Base-by-base conservation (phyloP, 2,329 filamentous ascomycete species). In the Diaporthe aspalathi region DNA sequence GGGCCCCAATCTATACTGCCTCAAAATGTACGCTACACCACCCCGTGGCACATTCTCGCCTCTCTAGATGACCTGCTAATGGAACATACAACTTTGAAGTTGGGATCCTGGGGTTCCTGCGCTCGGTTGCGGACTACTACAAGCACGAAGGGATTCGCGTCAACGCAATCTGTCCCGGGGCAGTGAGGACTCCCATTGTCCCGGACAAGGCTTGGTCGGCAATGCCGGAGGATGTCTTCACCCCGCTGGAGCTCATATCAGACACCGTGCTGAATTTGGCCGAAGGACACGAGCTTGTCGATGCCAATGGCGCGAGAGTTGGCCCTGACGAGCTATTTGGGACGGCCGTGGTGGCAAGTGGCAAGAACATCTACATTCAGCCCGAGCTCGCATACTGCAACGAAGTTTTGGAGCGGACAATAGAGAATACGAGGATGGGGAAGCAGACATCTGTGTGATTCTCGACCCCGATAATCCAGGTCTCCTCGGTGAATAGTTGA, bases 1-100 rank as follows among this genome's bases (percentile, higher is more conserved):
- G 62, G 62, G 62, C 68, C 12, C 73, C 73, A 0, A 45, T 70
- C 5, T 74, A 74, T 38, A 70, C 73, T 1, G 73, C 73, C 7
- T 67, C 71, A 5, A 74, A 74, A 49, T 72, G 73, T 74, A 69
- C 52, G 54, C 27, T 16, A 35, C 17, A 29, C 7, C 4, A 2
- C 49, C 11, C 5, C 38, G 7, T 22, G 29, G 16, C 22, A 24
- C 1, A 9, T 12, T 4, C 17, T 0, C 17, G 17, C 27, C 22
- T 5, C 1, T 17, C 6, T 35, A 9, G 7, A 38, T 5, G 22
- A 27, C 24, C 1, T 35, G n/a, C 52, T 49, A 22, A 60, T 22
- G 8, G 17, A 60, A 11, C 4, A 9, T 20, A 4, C 0, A 1
- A 27, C 3, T 17, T 6, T 12, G 5, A 35, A 71, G 69, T 71